Evolutionary conservation across 202 grass and related monocot species (phyloP).

Genomic region (Saccharum hybrid): DNA sequence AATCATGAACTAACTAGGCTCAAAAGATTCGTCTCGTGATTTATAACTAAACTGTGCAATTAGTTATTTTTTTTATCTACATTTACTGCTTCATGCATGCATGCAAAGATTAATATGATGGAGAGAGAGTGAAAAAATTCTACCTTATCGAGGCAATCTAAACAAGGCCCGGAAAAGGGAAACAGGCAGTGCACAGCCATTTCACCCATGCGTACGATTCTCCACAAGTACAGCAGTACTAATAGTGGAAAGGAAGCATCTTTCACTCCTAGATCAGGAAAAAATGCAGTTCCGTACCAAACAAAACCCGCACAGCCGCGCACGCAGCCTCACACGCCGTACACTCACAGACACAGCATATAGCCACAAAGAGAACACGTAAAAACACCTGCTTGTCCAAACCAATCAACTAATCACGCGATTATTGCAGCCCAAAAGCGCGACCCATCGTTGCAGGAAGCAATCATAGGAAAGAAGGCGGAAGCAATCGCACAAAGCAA

Average conservation of each 20-base stretch:
- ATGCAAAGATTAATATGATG: too few species aligned
- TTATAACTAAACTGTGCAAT: too few species aligned
- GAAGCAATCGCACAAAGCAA: slow-evolving; percentile 12
- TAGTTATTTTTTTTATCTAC: too few species aligned
- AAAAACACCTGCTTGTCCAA: slow-evolving; percentile 10
- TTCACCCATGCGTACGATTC: slow-evolving; percentile 45
- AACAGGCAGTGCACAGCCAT: slow-evolving; percentile 37
- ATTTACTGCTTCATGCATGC: too few species aligned
- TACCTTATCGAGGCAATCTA: too few species aligned
- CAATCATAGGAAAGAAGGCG: neutral
- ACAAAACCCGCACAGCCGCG: neutral
- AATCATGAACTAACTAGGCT: too few species aligned
- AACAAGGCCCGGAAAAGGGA: slow-evolving; percentile 30
- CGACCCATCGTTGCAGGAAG: slow-evolving; percentile 1
- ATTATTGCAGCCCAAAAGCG: slow-evolving; percentile 24
- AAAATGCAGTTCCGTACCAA: slow-evolving; percentile 37
- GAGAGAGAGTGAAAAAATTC: too few species aligned
- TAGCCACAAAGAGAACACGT: slow-evolving; percentile 1
- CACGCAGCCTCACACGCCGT: slow-evolving; percentile 20
- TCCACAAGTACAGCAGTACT: slow-evolving; percentile 40
- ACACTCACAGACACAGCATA: slow-evolving; percentile 8
- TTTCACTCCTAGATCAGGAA: slow-evolving; percentile 50
- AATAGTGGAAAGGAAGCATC: slow-evolving; percentile 42
- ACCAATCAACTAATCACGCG: slow-evolving; percentile 31
- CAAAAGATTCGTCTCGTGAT: too few species aligned